Base-by-base conservation (phyloP, 164 flowering plant species). In the Pachysandra terminalis region DNA sequence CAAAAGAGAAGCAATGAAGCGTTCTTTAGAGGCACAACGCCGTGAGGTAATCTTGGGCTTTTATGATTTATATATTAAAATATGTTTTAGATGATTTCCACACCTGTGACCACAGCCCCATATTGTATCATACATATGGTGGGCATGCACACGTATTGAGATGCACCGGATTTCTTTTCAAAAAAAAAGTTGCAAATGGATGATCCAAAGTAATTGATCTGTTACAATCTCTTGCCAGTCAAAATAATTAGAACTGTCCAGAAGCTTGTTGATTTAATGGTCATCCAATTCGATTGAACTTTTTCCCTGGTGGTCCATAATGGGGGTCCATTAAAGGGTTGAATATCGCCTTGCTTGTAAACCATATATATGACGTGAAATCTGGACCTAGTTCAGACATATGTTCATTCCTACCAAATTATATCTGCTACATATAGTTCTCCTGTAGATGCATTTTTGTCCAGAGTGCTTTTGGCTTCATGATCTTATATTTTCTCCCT, bases 21-120 rank as follows among this genome's bases (percentile, higher is more conserved):
- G 88, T 52, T 87, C 94, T 51, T 26, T 87, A 59, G 97, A 90
- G 82, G 91, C 88, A 45, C 99, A 95, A 40, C 97, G 97, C 27
- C 80, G 75, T 27, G 69, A 88, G 92, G 99, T 95, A 71, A 79
- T 57, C 17, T 71, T 51, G 26, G 28, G 64, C 28, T 28, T 14
- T 21, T 53, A 28, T 55, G 12, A 5, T 68, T 4, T 57, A 9
- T 21, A 17, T 58, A 15, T 16, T 25, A 0, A 27, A 16, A 32
- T 16, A 19, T 3, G 23, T 71, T 10, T 3, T 45, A n/a, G n/a
- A 15, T 5, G 51, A 13, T 15, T 12, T 45, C 51, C 51, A 45
- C 51, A 45, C 17, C 2, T 45, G 17, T 45, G 51, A 45, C 51
- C 16, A 10, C 51, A 45, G n/a, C 16, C 1, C 15, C 51, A 45